Base-by-base conservation (phyloP, 2,329 filamentous ascomycete genomes). In the Acrocalymma vagum region DNA sequence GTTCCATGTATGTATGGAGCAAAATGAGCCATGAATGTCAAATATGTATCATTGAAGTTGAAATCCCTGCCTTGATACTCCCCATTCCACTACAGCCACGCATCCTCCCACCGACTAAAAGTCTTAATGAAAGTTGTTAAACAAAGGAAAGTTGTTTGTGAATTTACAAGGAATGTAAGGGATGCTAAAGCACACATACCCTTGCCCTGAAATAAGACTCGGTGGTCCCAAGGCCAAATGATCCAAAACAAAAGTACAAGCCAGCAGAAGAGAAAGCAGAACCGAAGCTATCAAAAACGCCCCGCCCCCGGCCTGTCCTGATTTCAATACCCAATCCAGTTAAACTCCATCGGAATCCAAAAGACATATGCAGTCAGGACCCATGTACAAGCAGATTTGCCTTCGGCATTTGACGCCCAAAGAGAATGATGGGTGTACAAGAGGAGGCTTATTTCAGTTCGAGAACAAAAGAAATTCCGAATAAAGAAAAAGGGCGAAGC, bases 21-120 rank as follows among this genome's bases (percentile, higher is more conserved):
- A 14, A 18, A 6, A 39, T 9, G 15, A 29, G 29, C 20, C 14
- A 35, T 32, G 20, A 47, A 47, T 41, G 28, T 46, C 42, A 48
- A 65, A 63, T 64, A 66, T 65, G 48, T 66, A 62, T 62, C 58
- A 59, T 66, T 62, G 60, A 63, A 67, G 55, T 40, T 26, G 35
- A 42, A 42, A 42, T 20, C 38, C 38, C 34, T 22, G 10, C 24
- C 36, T 10, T 34, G 10, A 18, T 23, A 23, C 23, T 9, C 33
- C 31, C 41, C 37, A 33, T 34, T 38, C 31, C 27, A 31, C 14
- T 27, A 22, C 30, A 37, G 26, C 18, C 10, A 23, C 10, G 36
- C 17, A 29, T 29, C 27, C 21, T 11, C 38, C 16, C 26, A 20
- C 23, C 7, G 9, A 13, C 20, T 22, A 5, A 24, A 35, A 26